These are phyloP conservation scores for Citrullus amarus DNA, from an alignment of 306 rosid species.

Conservation along the genomic window DNA sequence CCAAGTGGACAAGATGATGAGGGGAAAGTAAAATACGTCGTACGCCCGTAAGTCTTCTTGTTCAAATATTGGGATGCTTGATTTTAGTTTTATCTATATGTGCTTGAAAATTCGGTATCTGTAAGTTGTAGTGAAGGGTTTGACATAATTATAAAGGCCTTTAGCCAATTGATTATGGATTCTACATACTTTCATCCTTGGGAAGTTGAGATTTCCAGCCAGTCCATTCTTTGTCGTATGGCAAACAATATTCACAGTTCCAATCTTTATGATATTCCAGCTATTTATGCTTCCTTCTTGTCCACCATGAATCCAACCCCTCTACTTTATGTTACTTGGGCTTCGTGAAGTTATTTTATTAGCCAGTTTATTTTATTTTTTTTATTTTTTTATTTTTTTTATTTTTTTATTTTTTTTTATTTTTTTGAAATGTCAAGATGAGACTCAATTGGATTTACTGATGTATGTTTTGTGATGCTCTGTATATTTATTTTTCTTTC, in stretches of 20 bases:
- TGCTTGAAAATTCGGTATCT: not conserved
- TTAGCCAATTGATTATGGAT: not conserved
- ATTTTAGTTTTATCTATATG: not conserved
- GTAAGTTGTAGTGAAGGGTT: not conserved
- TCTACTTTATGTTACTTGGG: not conserved
- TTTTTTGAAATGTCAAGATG: not conserved
- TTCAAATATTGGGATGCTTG: constrained; percentile 8
- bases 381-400: no score
- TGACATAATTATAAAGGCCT: not conserved
- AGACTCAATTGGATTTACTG: not conserved
- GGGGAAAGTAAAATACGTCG: constrained; percentile 61
- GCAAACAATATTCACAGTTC: not conserved
- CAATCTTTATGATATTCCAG: not conserved
- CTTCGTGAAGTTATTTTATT: not conserved
- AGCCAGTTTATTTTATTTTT: not conserved
- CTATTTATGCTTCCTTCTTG: not conserved
- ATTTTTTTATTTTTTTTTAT: not conserved
- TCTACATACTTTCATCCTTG: not conserved
- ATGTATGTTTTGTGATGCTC: not conserved
- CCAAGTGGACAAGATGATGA: constrained; percentile 65
- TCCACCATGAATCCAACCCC: not conserved
- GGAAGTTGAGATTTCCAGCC: constrained; percentile 1
- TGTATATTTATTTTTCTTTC: not conserved
- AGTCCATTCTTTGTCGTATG: not conserved
- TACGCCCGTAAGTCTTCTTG: constrained; percentile 73